Base-by-base conservation (phyloP, 257 asterid species). In the Coffea canephora region DNA sequence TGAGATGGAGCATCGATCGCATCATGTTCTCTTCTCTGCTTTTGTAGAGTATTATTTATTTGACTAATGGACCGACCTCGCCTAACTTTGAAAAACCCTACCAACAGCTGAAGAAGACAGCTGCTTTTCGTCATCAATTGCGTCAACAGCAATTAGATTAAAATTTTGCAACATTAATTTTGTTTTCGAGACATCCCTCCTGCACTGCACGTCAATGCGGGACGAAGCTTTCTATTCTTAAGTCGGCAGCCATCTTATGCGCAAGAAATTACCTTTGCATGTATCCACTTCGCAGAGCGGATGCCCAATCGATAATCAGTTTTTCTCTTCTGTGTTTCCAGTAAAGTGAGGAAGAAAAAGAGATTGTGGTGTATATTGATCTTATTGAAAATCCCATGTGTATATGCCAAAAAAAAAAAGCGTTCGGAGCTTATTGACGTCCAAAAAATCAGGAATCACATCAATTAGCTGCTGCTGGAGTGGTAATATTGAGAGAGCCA, bases 401-500 rank as follows among this genome's bases (percentile, higher is more conserved):
- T 31, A 31, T 31, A 31, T 31, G 31, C 31, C 31, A 31, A 31
- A 31, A 31, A 31, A 31, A 31, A 31, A 0, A 31, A 0, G 31
- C 31, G 31, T 19, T 52, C 1, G 21, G 59, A 52, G 19, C 59
- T 52, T 52, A 52, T 52, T 52, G 13, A 49, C 13, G 8, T 49
- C 52, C 54, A 27, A 49, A 49, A 13, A 49, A 49, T 49, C 54
- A 49, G 9, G 54, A 49, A 9, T 2, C 43, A 39, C 43, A 39
- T 39, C 43, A 4, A 39, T 39, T 39, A 39, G 43, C 43, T 39
- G 43, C 43, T 39, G 4, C 43, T 39, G 43, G 43, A 39, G 43
- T 1, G 23, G 23, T 93, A 86, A 66, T 93, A 91, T 75, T 87
- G 85, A 66, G 92, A 82, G 41, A 91, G 85, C 97, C 98, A 93